Base-by-base conservation (phyloP, 352 stramenopile species). In the Phytopythium helicoides region DNA sequence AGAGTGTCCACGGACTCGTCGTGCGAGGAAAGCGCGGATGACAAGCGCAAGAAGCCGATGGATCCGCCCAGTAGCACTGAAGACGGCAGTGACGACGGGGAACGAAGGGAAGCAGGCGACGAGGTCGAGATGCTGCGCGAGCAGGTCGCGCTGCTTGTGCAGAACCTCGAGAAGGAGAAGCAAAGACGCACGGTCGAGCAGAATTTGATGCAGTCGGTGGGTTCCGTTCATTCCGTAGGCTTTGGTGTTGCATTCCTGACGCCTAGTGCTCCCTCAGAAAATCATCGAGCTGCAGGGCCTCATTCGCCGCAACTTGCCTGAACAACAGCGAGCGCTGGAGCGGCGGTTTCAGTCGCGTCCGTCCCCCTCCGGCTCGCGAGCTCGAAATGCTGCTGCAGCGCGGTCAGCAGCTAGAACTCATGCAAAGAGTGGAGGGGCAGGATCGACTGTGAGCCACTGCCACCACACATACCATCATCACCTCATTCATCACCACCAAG, bases 231-330 rank as follows among this genome's bases (percentile, higher is more conserved):
- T 6, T 12, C 15, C 16, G 54, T 33, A 44, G 47, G 22, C 25
- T 21, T 35, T 3, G 19, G 16, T 14, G 9, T 21, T 3, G 3
- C 9, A 25, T 8, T 14, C 21, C 19, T 5, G 19, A 25, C 25
- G 28, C 23, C 23, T 41, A 18, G 15, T 16, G 16, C 11, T 21
- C 8, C 31, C n/a, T 25, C 34, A 86, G 70, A 86, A 86, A 80
- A 89, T 89, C 54, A 68, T 86, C 48, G 79, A 89, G 62, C 70
- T 89, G 23, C 76, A 87, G 53, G 62, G 67, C 5, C 56, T 86
- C 26, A 89, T 89, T 41, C 79, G 76, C 10, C 54, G 59, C 34
- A 80, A 84, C 35, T 59, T 64, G 25, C 67, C 68, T 3, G 72
- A 81, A 18, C 63, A 84, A 19, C 59, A 73, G 23, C 65, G 52